Base-by-base conservation (phyloP, 306 rosid genomes). In the Cicer bijugum region DNA sequence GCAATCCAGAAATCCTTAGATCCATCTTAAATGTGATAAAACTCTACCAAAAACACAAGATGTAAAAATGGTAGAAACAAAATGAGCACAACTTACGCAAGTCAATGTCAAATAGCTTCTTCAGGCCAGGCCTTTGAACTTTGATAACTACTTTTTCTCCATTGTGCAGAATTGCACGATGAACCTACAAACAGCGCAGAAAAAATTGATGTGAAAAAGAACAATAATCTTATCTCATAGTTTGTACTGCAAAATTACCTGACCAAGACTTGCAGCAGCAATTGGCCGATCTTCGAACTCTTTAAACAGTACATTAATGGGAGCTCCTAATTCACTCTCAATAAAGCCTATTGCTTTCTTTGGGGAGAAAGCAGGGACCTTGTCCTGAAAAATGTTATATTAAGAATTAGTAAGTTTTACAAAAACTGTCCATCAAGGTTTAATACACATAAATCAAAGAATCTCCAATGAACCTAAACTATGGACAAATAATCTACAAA, bases 251-350 rank as follows among this genome's bases (percentile, higher is more conserved):
- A 52, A 50, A 17, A 57, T 72, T 48, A 92, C 97, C 96, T 92
- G 98, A 80, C 98, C 97, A 76, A 92, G 97, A 82, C 98, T 92
- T 56, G 98, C 97, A 62, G 98, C 98, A 70, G 98, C 97, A 68
- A 90, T 92, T 40, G 98, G 97, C 52, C 47, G 88, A 74, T 92
- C 96, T 82, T 90, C 97, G 47, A 90, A 92, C 85, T 87, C 96
- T 82, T 87, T 90, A 76, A 86, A 92, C 82, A 90, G 71, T 12
- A 85, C 38, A 33, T 84, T 75, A 12, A 92, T 58, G 6, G 96
- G 84, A 68, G 88, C 88, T 76, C 97, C 96, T 11, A 92, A 83
- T 77, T 92, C 98, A 37, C 84, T 87, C 87, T 92, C 90, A 52
- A 92, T 82, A 66, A 92, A 92, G 62, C 87, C 83, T 82, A 50